Conservation (phyloP, 2,329 filamentous ascomycete genomes). For the Colletotrichum musae region DNA sequence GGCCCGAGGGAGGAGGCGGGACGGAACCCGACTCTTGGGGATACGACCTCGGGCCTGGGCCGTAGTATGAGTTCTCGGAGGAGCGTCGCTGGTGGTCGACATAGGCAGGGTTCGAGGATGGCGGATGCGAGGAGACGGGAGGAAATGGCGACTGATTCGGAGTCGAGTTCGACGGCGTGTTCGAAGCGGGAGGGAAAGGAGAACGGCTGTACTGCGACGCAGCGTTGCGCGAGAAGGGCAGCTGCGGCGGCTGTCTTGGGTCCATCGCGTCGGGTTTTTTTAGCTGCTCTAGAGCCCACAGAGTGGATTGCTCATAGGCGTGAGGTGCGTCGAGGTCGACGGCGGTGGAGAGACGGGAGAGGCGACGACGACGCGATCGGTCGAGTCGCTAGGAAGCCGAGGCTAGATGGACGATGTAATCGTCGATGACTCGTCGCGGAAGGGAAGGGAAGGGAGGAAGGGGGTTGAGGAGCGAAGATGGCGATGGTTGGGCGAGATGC, state of each 20-base stretch:
- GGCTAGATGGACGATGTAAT: neutral
- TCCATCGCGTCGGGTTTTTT: conserved; percentile 54
- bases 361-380: neutral
- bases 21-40: conserved; percentile 48
- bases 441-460: neutral
- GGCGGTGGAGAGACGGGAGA: conserved; percentile 11
- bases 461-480: neutral
- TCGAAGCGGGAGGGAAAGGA: conserved; percentile 43
- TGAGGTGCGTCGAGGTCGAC: conserved; percentile 29
- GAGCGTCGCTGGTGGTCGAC: conserved; percentile 54
- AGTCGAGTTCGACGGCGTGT: conserved; percentile 27
- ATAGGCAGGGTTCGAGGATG: conserved; percentile 47
- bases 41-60: conserved; percentile 53
- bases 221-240: conserved; percentile 48
- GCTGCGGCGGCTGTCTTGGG: conserved; percentile 50
- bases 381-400: neutral
- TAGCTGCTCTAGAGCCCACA: conserved; percentile 52
- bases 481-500: neutral
- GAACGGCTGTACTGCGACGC: conserved; percentile 50
- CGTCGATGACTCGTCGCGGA: neutral
- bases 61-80: conserved; percentile 60
- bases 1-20: conserved; percentile 51
- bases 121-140: conserved; percentile 32
- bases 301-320: conserved; percentile 35
- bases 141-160: conserved; percentile 43